Percentiles rank a stretch among this genome's conserved stretches.
phyloP scores from a whole-genome alignment of 106 monocot genomes.

The Xerophyta viscosa region DNA sequence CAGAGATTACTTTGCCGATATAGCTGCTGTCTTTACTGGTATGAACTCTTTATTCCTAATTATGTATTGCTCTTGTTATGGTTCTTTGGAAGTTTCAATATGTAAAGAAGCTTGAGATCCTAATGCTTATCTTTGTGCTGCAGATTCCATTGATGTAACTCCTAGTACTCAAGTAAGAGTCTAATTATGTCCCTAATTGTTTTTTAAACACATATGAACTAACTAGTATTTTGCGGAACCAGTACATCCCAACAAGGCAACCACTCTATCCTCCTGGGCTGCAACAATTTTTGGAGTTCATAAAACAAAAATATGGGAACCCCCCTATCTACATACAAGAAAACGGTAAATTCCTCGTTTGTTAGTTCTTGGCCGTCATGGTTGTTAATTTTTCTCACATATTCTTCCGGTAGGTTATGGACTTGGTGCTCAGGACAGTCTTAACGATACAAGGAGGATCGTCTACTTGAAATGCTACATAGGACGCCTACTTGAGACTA shows the following conservation, averaged over 20 bases:
- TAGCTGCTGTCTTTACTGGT: slow-evolving; percentile 17
- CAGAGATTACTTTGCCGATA: slow-evolving; percentile 24
- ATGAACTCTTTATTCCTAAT: neutral
- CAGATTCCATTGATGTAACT: slow-evolving; percentile 20
- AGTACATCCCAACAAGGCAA: slow-evolving; percentile 17
- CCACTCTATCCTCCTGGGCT: slow-evolving; percentile 39
- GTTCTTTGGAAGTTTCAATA: no score
- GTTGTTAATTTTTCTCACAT: neutral
- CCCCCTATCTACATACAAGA: slow-evolving; percentile 64
- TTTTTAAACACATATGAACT: no score
- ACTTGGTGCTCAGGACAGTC: slow-evolving; percentile 3
- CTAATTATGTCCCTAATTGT: no score
- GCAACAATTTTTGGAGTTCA: slow-evolving; percentile 22
- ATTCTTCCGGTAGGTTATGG: slow-evolving; percentile 10
- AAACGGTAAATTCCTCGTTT: slow-evolving; percentile 49
- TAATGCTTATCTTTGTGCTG: neutral
- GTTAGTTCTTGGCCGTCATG: no score
- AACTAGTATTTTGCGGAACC: neutral
- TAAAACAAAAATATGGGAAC: slow-evolving; percentile 39
- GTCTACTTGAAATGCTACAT: slow-evolving; percentile 17
- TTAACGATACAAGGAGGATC: slow-evolving; percentile 28
- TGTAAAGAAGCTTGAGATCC: no score
- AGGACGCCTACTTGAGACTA: slow-evolving; percentile 24
- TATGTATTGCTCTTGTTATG: no score
- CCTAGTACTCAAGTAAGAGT: slow-evolving; percentile 8